Base-by-base conservation (phyloP, 2,329 filamentous ascomycete species). In the Celoporthe dispersa region DNA sequence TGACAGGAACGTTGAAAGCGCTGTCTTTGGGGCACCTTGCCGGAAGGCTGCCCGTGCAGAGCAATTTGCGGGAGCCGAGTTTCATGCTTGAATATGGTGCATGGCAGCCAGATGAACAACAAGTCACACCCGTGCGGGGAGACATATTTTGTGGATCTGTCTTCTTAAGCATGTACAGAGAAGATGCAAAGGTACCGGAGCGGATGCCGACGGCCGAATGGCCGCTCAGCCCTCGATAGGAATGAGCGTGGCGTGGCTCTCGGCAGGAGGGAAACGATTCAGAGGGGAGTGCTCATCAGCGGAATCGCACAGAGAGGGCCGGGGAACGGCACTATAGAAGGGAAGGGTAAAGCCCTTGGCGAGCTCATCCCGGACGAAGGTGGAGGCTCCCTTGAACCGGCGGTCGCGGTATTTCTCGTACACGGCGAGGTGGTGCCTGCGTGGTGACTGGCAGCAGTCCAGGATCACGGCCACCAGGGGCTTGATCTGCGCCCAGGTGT, bases 401-500 rank as follows among this genome's bases (percentile, higher is more conserved):
- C 91, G 92, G 79, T 97, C 92, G 51, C 89, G 86, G 81, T 98
- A 99, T 81, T 99, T 99, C 68, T 97, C 93, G 78, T 89, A 98
- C 57, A 99, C 91, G 9, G 94, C 93, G 37, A 85, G 82, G 78
- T 99, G 96, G 78, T 99, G 96, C 76, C 91, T 90, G 73, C 86
- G 86, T 8, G 94, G 92, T 68, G 90, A 87, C 71, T 93, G 90
- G 81, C 94, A 97, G 83, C 95, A 98, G 75, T 97, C 94, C 64
- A 97, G 83, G 73, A 99, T 90, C 79, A 93, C 90, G 19, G 85
- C 84, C 62, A 98, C 86, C 51, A 98, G 83, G 1, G 91, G 90
- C 76, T 90, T 90, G 68, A 99, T 85, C 80, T 99, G 96, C 61
- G 84, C 82, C 82, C 92, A 94, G 1, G 94, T 97, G 83, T 99